Percentiles rank a stretch among this genome's conserved stretches.
Evolutionary conservation across 768 basidiomycete genomes (phyloP).

Genomic region (Hypsizygus marmoreus): DNA sequence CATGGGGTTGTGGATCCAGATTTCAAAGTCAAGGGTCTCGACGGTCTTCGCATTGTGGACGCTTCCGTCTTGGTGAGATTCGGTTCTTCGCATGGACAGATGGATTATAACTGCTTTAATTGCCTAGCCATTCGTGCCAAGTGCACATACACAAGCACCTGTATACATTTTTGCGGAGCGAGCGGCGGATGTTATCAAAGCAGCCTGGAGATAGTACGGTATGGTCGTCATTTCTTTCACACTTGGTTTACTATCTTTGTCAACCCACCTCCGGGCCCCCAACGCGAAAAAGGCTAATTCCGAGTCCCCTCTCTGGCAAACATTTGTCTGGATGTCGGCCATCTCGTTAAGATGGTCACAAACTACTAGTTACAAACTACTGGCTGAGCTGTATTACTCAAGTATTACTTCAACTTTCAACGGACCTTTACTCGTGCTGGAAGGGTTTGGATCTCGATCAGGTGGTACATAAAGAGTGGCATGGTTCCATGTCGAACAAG

Average conservation of each 20-base stretch:
- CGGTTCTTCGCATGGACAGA: neutral
- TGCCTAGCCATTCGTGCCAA: constrained; percentile 16
- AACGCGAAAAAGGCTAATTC: too few species aligned
- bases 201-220: neutral
- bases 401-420: too few species aligned
- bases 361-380: too few species aligned
- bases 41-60: constrained; percentile 19
- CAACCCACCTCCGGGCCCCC: too few species aligned
- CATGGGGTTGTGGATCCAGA: constrained; percentile 20
- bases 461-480: too few species aligned
- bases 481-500: too few species aligned
- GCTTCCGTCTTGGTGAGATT: constrained; percentile 19
- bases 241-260: neutral
- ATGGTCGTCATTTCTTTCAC: neutral
- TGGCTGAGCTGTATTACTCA: too few species aligned
- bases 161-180: constrained; percentile 20
- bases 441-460: too few species aligned
- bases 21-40: constrained; percentile 15
- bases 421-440: too few species aligned
- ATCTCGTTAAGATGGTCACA: too few species aligned
- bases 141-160: constrained; percentile 15
- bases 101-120: neutral
- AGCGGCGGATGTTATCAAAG: constrained; percentile 18
- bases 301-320: too few species aligned
- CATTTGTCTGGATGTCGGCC: too few species aligned